Base-by-base conservation (phyloP, 768 basidiomycete species). In the Auricularia cornea region DNA sequence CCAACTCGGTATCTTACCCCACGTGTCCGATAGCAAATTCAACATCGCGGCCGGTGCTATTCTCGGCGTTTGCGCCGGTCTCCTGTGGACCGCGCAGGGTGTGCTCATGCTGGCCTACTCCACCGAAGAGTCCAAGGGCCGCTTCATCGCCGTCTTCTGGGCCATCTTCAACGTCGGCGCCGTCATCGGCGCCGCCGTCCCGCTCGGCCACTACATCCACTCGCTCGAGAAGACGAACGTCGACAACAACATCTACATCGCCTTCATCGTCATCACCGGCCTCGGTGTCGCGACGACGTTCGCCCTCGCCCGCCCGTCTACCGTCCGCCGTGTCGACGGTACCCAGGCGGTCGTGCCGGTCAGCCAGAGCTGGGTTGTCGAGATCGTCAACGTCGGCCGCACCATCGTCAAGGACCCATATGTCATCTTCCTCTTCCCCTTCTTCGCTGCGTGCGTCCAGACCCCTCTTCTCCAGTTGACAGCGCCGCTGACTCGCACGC, bases 341-440 rank as follows among this genome's bases (percentile, higher is more conserved):
- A 75, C 77, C 31, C 64, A 77, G 63, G 77, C 54, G 26, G 54
- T 31, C 26, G 54, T 8, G 80, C 81, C 18, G 82, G 81, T 30
- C 85, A 91, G 51, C 86, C 89, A n/a, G 54, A 88, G 87, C 2
- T 92, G 90, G 90, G 88, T 82, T 69, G 79, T 81, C 20, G 91
- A 93, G 71, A 75, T 93, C 61, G 78, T 80, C 65, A 85, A 86
- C 14, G 80, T 93, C 28, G 90, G 81, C 74, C 67, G 86, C 56
- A 82, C 87, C 2, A 76, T 94, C 56, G 80, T 76, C 62, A 85
- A 81, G 16, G 91, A 93, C 69, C 89, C 88, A 0, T 78, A 80
- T 74, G 83, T 94, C 68, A 64, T 92, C n/a, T 75, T 90, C 3
- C 80, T 92, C 23, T 89, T 93, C 78, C 92, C 91, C 18, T 89